Percentiles rank a stretch among this genome's conserved stretches.
Evolutionary conservation across 805 yeast species (phyloP).

Genomic region (Metschnikowia proteae): DNA sequence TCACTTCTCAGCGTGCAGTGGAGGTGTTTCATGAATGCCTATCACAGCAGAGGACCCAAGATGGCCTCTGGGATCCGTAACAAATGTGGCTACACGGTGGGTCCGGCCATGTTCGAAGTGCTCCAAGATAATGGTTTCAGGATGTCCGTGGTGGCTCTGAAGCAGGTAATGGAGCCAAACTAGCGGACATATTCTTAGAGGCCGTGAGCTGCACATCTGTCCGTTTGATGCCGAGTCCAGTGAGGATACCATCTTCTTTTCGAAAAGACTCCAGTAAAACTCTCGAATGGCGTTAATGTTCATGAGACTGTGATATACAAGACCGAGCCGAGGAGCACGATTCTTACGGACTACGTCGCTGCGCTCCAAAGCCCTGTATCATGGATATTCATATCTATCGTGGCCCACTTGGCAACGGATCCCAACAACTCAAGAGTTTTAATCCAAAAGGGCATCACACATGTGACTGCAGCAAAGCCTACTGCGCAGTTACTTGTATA

Average conservation of each 20-base stretch:
- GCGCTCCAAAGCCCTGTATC: constrained; percentile 12
- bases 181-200: constrained; percentile 60
- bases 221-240: neutral
- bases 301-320: constrained; percentile 65
- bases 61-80: constrained; percentile 26
- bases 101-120: constrained; percentile 76
- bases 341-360: constrained; percentile 34
- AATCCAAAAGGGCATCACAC: constrained; percentile 51
- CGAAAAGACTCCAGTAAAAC: constrained; percentile 61
- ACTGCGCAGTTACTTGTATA: constrained; percentile 53
- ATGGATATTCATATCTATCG: constrained; percentile 79
- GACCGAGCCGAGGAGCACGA: constrained; percentile 52
- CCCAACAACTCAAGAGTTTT: constrained; percentile 67
- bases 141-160: constrained; percentile 66
- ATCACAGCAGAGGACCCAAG: constrained; percentile 17
- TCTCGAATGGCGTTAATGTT: constrained; percentile 45
- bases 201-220: constrained; percentile 20
- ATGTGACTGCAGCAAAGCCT: constrained; percentile 69
- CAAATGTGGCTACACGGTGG: constrained; percentile 78
- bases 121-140: constrained; percentile 53
- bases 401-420: constrained; percentile 32
- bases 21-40: constrained; percentile 58
- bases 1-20: constrained; percentile 90
- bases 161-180: constrained; percentile 76
- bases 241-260: constrained; percentile 54